These are phyloP conservation scores for Cordyceps fumosorosea DNA, from an alignment of 2,329 filamentous ascomycete genomes.

Conservation along the genomic window DNA sequence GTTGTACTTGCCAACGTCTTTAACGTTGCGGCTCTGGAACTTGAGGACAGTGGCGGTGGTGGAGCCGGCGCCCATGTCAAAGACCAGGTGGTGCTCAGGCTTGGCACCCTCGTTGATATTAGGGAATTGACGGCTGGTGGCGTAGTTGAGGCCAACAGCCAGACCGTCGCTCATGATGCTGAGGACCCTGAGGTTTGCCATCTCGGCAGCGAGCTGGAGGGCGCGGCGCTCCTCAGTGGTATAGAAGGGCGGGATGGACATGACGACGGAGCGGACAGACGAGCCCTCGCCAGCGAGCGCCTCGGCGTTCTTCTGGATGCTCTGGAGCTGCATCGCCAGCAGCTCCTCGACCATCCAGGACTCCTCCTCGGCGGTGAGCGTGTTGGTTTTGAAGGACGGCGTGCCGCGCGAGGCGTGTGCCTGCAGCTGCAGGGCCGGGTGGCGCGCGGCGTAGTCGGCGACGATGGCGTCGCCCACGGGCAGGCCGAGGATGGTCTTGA, in stretches of 20 bases:
- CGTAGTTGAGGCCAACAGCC: slow-evolving; percentile 92
- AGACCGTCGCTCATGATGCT: slow-evolving; percentile 82
- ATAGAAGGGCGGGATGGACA: slow-evolving; percentile 87
- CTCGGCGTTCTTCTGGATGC: slow-evolving; percentile 84
- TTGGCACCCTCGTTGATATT: slow-evolving; percentile 74
- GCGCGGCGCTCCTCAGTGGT: slow-evolving; percentile 85
- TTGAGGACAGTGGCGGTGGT: slow-evolving; percentile 83
- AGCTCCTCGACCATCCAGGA: slow-evolving; percentile 82
- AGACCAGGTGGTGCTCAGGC: slow-evolving; percentile 87
- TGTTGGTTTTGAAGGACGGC: slow-evolving; percentile 73
- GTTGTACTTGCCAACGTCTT: slow-evolving; percentile 88
- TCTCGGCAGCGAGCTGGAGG: slow-evolving; percentile 72
- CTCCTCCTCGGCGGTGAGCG: slow-evolving; percentile 55
- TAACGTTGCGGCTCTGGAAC: slow-evolving; percentile 83
- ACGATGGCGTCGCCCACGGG: slow-evolving; percentile 54
- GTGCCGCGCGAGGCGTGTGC: slow-evolving; percentile 56
- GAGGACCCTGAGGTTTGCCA: slow-evolving; percentile 83
- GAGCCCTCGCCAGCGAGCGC: slow-evolving; percentile 68
- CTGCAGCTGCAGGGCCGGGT: slow-evolving; percentile 71
- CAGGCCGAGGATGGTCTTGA: slow-evolving; percentile 85
- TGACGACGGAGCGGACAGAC: slow-evolving; percentile 71
- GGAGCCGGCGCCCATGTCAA: slow-evolving; percentile 96
- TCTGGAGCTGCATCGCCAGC: slow-evolving; percentile 92
- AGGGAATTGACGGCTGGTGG: slow-evolving; percentile 83
- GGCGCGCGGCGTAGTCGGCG: slow-evolving; percentile 63